phyloP scores from a whole-genome alignment of 139 green algal genomes.

The Chlamydomonas eustigma region DNA sequence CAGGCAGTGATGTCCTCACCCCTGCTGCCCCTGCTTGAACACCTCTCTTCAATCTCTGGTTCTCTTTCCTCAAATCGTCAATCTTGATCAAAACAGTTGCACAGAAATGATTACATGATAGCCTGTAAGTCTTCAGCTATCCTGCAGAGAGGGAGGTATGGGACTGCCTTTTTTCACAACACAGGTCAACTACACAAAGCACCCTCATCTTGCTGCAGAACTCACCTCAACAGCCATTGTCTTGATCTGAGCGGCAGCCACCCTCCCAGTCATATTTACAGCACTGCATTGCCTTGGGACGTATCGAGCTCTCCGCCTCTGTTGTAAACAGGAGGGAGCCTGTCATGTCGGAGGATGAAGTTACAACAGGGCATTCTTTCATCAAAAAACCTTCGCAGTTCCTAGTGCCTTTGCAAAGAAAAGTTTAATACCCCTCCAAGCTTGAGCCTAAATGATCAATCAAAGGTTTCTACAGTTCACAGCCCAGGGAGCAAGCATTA shows the following conservation, averaged over 20 bases:
- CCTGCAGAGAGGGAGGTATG: background rate
- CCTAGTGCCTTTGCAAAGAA: background rate
- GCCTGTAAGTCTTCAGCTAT: background rate
- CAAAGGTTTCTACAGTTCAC: too few species aligned
- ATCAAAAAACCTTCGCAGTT: background rate
- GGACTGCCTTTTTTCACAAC: background rate
- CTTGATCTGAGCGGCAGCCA: background rate
- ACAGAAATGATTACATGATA: background rate
- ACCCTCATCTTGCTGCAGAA: background rate
- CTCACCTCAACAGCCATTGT: background rate
- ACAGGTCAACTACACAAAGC: background rate
- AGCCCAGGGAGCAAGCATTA: background rate
- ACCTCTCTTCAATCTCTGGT: background rate
- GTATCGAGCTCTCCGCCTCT: background rate
- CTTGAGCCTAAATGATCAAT: too few species aligned
- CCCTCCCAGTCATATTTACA: constrained; percentile 3
- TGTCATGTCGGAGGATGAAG: background rate
- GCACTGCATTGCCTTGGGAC: background rate
- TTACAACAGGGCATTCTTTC: background rate
- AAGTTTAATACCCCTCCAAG: background rate
- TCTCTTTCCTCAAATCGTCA: background rate
- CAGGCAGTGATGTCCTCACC: background rate
- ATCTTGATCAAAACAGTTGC: background rate
- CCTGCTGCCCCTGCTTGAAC: background rate
- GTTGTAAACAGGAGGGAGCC: background rate